phyloP scores from a whole-genome alignment of 805 yeast genomes.

The Zygotorulaspora florentina region DNA sequence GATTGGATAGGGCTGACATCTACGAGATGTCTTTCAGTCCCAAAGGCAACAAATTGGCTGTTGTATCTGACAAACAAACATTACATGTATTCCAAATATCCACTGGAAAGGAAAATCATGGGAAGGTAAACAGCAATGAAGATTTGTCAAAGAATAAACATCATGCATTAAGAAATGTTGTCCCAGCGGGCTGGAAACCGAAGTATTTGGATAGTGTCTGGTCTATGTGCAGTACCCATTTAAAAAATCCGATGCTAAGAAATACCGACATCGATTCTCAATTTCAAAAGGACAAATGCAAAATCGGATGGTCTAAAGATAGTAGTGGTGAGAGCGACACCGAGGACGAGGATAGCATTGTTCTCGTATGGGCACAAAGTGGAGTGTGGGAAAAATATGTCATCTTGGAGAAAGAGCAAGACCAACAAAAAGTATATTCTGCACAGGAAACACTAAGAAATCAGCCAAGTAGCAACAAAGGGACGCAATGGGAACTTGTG shows the following conservation, averaged over 20 bases:
- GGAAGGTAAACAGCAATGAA: conserved; percentile 4
- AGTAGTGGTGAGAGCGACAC: conserved; percentile 29
- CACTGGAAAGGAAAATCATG: conserved; percentile 23
- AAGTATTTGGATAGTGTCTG: conserved; percentile 78
- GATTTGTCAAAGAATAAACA: conserved; percentile 40
- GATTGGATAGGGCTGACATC: conserved; percentile 77
- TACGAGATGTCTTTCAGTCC: conserved; percentile 83
- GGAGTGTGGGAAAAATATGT: conserved; percentile 85
- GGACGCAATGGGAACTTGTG: conserved; percentile 50
- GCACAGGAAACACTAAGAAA: conserved; percentile 22
- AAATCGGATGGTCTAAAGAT: conserved; percentile 31
- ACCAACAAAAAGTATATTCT: conserved; percentile 12
- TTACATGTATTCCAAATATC: conserved; percentile 72
- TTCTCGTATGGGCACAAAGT: conserved; percentile 68
- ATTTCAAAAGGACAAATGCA: conserved; percentile 28
- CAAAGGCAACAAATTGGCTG: conserved; percentile 70
- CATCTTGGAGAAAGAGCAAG: conserved; percentile 49
- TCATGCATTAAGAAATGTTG: conserved; percentile 57
- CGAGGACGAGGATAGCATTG: conserved; percentile 54
- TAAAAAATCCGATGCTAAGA: conserved; percentile 30
- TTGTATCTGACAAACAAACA: conserved; percentile 83
- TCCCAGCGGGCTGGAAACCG: conserved; percentile 55
- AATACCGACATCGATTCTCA: conserved; percentile 25
- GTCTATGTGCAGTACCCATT: conserved; percentile 76
- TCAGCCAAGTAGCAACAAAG: conserved; percentile 17